Percentiles rank a stretch among this genome's conserved stretches.
Evolutionary conservation across 1,284 basidiomycete genomes (phyloP).

Genomic region (Bjerkandera adusta): DNA sequence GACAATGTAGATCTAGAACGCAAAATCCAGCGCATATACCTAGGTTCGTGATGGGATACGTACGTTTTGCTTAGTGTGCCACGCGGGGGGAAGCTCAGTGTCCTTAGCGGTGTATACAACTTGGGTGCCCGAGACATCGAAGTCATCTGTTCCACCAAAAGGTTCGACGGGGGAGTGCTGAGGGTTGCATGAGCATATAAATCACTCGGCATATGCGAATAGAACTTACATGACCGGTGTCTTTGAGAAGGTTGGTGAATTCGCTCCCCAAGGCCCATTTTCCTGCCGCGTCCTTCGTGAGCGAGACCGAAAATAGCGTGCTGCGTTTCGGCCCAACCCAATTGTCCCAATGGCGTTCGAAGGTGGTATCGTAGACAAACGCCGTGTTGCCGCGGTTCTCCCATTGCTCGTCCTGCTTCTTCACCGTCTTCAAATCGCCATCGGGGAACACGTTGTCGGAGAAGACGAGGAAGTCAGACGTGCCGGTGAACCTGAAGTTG

Average conservation of each 20-base stretch:
- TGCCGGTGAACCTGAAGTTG: constrained; percentile 66
- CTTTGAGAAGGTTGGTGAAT: constrained; percentile 61
- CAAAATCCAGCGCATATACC: too few relatives aligned
- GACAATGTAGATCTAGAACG: constrained; percentile 60
- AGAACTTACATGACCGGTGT: constrained; percentile 58
- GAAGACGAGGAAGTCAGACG: constrained; percentile 62
- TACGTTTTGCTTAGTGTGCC: constrained; percentile 81
- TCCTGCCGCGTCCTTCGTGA: constrained; percentile 45
- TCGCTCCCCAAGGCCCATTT: constrained; percentile 52
- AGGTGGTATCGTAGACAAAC: constrained; percentile 76
- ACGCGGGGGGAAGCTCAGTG: constrained; percentile 66
- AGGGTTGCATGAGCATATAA: constrained; percentile 11
- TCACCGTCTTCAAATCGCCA: constrained; percentile 64
- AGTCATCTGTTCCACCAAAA: constrained; percentile 76
- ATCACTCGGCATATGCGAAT: background rate
- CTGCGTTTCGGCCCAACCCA: constrained; percentile 76
- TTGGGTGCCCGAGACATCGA: constrained; percentile 63
- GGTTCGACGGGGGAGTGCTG: constrained; percentile 80
- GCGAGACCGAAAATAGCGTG: constrained; percentile 68
- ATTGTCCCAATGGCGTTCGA: constrained; percentile 87
- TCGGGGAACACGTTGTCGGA: constrained; percentile 77
- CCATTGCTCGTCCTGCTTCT: constrained; percentile 67
- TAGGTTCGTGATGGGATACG: constrained; percentile 33
- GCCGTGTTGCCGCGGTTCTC: constrained; percentile 73
- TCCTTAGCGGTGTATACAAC: constrained; percentile 88